Percentiles rank a stretch among this genome's conserved stretches.
These are phyloP conservation scores for Whalleya microplaca DNA, from an alignment of 2,329 filamentous ascomycete species.

Conservation along the genomic window DNA sequence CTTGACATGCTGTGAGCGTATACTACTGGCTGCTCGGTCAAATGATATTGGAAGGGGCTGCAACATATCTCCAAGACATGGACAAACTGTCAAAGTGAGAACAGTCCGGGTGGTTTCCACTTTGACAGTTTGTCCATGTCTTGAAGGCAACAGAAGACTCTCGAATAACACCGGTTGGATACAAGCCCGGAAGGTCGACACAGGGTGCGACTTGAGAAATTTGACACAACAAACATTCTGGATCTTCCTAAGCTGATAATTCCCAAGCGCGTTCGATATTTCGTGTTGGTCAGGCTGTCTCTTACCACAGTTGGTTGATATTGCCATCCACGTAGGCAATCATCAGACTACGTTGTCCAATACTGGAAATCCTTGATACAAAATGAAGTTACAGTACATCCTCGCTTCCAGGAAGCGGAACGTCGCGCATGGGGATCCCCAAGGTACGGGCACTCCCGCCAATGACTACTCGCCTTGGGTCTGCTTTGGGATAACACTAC, in stretches of 20 bases:
- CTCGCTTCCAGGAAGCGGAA: slow-evolving; percentile 18
- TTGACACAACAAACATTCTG: slow-evolving; percentile 12
- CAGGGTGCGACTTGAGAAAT: slow-evolving; percentile 15
- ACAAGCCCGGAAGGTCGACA: slow-evolving; percentile 11
- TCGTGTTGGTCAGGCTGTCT: slow-evolving; percentile 11
- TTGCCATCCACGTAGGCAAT: slow-evolving; percentile 14
- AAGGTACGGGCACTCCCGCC: slow-evolving; percentile 14
- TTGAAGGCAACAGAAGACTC: slow-evolving; percentile 3
- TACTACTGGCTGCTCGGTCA: slow-evolving; percentile 6
- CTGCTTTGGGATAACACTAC: slow-evolving; percentile 28
- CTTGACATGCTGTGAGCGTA: background rate
- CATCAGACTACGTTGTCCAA: slow-evolving; percentile 22
- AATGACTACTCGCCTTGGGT: slow-evolving; percentile 19
- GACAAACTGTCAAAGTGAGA: slow-evolving; percentile 8
- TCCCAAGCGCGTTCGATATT: slow-evolving; percentile 22
- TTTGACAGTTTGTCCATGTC: too few species aligned
- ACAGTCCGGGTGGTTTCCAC: too few species aligned
- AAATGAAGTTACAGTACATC: slow-evolving; percentile 23
- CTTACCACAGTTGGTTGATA: slow-evolving; percentile 11
- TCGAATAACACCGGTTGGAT: slow-evolving; percentile 7
- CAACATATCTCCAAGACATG: slow-evolving; percentile 17
- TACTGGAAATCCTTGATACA: slow-evolving; percentile 4
- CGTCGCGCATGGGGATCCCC: background rate
- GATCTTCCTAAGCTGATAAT: slow-evolving; percentile 19
- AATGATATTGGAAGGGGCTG: slow-evolving; percentile 12